Base-by-base conservation (phyloP, 78 protist species). In the Protostelium mycophagum region DNA sequence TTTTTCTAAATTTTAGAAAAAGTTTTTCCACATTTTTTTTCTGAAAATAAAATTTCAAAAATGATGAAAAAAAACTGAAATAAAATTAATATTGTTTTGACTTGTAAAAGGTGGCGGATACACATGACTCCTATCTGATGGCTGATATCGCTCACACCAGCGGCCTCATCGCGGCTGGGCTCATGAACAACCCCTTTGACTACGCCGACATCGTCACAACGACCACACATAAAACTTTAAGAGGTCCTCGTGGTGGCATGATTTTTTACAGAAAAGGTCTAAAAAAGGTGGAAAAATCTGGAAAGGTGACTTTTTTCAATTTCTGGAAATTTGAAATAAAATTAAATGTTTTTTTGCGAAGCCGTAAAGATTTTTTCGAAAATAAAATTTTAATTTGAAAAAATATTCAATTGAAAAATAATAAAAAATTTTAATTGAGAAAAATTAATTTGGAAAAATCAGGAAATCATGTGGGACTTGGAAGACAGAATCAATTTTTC, bases 221-320 rank as follows among this genome's bases (percentile, higher is more conserved):
- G 39, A 99, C 99, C 84, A 99, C 99, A 36, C 99, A 99, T 98
- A 99, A 99, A 97, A 93, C 99, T 0, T 93, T 99, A 28, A 96
- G 99, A 37, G 99, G 99, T 0, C 99, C 99, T 83, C 95, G 99
- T 29, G 96, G 99, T 31, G 99, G 99, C 84, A 87, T 99, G 63
- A 99, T 99, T 95, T 99, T 99, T 94, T 98, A 29, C 97, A 88
- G 99, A 88, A 97, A 97, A 96, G 96, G 63, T 31, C 86, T 88
- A 39, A 83, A 87, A 37, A 87, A 29, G 63, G 91, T 31, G 38
- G 91, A 87, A n/a, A 90, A 88, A 29, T n/a, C n/a, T n/a, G 91
- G 92, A 29, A 90, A 90, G 29, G 16, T 5, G 37, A 85, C 63
- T 85, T 36, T 85, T 16, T 16, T 36, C 86, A n/a, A n/a, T n/a